Evolutionary conservation across 1,284 basidiomycete genomes (phyloP).

Genomic region (Cystobasidium sp.): DNA sequence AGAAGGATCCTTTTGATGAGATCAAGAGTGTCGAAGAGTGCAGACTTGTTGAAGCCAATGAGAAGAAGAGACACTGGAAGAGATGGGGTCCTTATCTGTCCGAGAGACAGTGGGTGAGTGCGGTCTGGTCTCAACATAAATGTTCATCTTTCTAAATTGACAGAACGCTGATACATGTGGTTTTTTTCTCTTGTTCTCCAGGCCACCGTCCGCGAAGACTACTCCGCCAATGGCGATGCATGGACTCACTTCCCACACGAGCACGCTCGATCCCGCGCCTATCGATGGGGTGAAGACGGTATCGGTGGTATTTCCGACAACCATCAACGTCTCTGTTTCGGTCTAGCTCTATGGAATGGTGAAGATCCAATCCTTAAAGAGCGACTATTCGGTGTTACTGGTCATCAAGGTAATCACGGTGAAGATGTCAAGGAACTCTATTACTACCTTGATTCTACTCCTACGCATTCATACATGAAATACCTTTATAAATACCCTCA

Average conservation of each 20-base stretch:
- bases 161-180: constrained; percentile 23
- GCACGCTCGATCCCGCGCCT: constrained; percentile 89
- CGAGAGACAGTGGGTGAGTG: constrained; percentile 92
- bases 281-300: constrained; percentile 98
- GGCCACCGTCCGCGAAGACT: constrained; percentile 98
- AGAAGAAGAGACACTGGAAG: constrained; percentile 84
- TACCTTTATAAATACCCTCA: constrained; percentile 98
- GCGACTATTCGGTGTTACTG: constrained; percentile 89
- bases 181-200: constrained; percentile 55
- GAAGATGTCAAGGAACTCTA: constrained; percentile 99
- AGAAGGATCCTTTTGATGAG: constrained; percentile 50
- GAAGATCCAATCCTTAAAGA: constrained; percentile 95
- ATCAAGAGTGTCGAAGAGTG: constrained; percentile 60
- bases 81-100: constrained; percentile 97
- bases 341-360: constrained; percentile 91
- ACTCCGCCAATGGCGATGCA: constrained; percentile 92
- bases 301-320: constrained; percentile 96
- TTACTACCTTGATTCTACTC: constrained; percentile 97
- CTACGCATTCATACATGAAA: constrained; percentile 99
- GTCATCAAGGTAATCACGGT: constrained; percentile 93
- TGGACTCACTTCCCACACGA: constrained; percentile 98
- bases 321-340: constrained; percentile 89
- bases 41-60: constrained; percentile 65
- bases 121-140: not conserved
- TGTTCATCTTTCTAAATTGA: not conserved